These are phyloP conservation scores for Trichoderma orchidacearum DNA, from an alignment of 495 filamentous ascomycete species.

Conservation along the genomic window DNA sequence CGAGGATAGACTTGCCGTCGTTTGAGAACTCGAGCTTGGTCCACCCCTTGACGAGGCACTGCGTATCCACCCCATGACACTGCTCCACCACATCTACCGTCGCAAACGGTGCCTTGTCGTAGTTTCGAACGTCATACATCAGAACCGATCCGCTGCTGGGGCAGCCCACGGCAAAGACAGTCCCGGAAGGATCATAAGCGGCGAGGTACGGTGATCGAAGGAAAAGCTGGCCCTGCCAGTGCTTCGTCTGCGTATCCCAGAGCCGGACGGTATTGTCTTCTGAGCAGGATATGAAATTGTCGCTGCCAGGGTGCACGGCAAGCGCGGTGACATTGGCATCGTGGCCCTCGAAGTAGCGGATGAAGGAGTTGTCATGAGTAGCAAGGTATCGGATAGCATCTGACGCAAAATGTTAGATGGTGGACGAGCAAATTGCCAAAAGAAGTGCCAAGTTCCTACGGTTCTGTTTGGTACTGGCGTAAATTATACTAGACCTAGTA, in stretches of 20 bases:
- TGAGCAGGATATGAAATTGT: slow-evolving; percentile 83
- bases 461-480: slow-evolving; percentile 90
- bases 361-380: slow-evolving; percentile 86
- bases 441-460: slow-evolving; percentile 25
- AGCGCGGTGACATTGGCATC: slow-evolving; percentile 69
- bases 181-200: slow-evolving; percentile 78
- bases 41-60: slow-evolving; percentile 46
- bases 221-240: slow-evolving; percentile 61
- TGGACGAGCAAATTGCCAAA: not conserved
- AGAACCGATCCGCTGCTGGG: slow-evolving; percentile 64
- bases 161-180: slow-evolving; percentile 80
- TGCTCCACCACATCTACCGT: slow-evolving; percentile 61
- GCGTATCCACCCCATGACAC: slow-evolving; percentile 16
- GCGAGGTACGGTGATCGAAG: slow-evolving; percentile 67
- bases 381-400: slow-evolving; percentile 84
- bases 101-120: slow-evolving; percentile 76
- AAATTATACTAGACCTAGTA: slow-evolving; percentile 72
- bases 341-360: slow-evolving; percentile 91
- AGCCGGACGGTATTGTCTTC: slow-evolving; percentile 78
- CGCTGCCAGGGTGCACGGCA: slow-evolving; percentile 56
- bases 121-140: slow-evolving; percentile 87
- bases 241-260: slow-evolving; percentile 67
- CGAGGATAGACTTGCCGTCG: slow-evolving; percentile 74
- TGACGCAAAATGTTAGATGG: slow-evolving; percentile 10
- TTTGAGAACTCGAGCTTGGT: slow-evolving; percentile 86